These are phyloP conservation scores for Macadamia tetraphylla DNA, from an alignment of 164 flowering plant genomes.

Conservation along the genomic window DNA sequence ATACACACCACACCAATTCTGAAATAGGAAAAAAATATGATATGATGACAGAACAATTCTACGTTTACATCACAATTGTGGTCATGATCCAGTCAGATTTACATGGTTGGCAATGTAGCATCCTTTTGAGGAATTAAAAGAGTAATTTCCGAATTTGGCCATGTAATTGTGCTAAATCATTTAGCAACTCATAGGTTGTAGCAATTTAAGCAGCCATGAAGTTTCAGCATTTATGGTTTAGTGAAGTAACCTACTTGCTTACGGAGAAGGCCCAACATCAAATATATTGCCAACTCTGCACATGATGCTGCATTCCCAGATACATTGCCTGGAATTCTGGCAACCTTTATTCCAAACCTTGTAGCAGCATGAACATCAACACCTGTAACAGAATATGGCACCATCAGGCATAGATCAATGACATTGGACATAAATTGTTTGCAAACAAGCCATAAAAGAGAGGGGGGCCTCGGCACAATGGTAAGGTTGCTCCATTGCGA, in stretches of 20 bases:
- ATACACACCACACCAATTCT: no score
- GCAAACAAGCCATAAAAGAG: background rate
- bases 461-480: no score
- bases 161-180: no score
- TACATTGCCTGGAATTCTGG: conserved; percentile 59
- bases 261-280: conserved; percentile 80
- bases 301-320: conserved; percentile 89
- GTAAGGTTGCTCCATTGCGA: no score
- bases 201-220: background rate
- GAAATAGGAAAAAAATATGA: no score
- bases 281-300: conserved; percentile 92
- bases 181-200: no score
- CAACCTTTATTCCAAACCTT: conserved; percentile 73
- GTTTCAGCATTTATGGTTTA: background rate
- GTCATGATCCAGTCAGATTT: no score
- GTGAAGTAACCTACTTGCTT: conserved; percentile 52
- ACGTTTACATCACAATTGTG: no score
- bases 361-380: conserved; percentile 84
- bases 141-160: no score
- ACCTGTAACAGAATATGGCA: conserved; percentile 32
- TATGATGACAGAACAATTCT: no score
- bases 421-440: background rate
- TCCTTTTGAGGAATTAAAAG: no score
- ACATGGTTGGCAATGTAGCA: no score
- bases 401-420: background rate